Conservation (phyloP, 2,329 filamentous ascomycete species). For the Colletotrichum godetiae region DNA sequence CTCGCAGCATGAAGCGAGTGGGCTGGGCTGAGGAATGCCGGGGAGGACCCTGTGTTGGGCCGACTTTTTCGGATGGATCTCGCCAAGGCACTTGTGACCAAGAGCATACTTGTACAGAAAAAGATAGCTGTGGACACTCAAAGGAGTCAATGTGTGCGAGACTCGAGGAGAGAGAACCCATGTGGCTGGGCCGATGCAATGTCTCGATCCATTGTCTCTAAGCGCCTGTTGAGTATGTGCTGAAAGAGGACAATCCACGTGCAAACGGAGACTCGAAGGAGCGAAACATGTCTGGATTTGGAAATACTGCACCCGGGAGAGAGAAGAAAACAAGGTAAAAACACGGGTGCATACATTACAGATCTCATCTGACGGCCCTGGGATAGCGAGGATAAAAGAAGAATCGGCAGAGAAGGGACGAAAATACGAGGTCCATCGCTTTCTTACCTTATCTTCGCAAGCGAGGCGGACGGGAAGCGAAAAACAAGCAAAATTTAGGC, state of each 20-base stretch:
- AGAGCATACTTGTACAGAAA: neutral
- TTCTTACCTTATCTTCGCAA: neutral
- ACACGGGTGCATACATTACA: neutral
- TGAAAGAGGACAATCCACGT: slow-evolving; percentile 4
- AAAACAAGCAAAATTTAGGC: slow-evolving; percentile 24
- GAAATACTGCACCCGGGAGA: neutral
- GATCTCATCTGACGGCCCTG: too few species aligned
- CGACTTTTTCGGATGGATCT: neutral
- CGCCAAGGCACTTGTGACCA: slow-evolving; percentile 23
- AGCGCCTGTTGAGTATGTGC: neutral
- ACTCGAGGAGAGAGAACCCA: neutral
- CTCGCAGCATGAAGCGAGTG: slow-evolving; percentile 3
- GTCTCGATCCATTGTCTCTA: slow-evolving; percentile 15
- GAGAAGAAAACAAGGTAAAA: too few species aligned
- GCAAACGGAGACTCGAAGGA: neutral
- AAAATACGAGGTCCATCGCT: slow-evolving; percentile 1
- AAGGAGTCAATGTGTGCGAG: neutral
- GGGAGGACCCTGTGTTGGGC: slow-evolving; percentile 12
- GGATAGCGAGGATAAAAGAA: too few species aligned
- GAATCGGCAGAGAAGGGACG: neutral
- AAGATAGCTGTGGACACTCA: neutral
- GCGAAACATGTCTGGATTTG: neutral
- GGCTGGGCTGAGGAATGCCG: neutral
- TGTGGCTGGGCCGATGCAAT: slow-evolving; percentile 1
- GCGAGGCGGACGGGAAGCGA: neutral